Conservation (phyloP, 331 rosid species). For the Dryas integrifolia region DNA sequence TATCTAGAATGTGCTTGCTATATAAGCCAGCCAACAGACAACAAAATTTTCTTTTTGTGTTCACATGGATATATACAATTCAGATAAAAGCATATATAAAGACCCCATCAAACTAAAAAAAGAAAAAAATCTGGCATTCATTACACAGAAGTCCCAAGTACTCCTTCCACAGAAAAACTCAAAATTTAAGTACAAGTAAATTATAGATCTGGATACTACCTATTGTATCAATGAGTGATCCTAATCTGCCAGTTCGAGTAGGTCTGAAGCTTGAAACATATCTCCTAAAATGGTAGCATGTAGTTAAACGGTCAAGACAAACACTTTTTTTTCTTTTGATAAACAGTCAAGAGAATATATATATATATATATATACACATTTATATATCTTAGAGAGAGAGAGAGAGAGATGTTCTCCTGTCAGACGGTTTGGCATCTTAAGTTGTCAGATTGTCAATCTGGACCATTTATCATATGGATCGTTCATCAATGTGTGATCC, state of each 20-base stretch:
- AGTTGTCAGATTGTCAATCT: not conserved
- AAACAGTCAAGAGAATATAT: not conserved
- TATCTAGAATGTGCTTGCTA: not conserved
- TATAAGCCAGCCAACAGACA: not conserved
- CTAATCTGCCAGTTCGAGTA: conserved; percentile 60
- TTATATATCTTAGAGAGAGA: not conserved
- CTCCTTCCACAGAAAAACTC: not conserved
- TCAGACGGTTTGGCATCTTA: not conserved
- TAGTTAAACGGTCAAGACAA: conserved; percentile 15
- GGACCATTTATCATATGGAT: not conserved
- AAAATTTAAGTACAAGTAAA: conserved; percentile 15
- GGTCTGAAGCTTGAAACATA: conserved; percentile 73
- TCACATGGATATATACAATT: not conserved
- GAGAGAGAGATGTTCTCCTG: not conserved
- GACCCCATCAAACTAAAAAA: not conserved
- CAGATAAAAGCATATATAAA: not conserved
- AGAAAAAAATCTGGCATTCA: not conserved
- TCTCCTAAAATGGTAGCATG: conserved; percentile 59
- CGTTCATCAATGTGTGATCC: not conserved
- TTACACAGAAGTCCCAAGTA: not conserved
- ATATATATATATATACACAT: not conserved
- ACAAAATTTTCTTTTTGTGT: not conserved
- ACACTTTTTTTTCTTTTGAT: not conserved
- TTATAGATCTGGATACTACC: conserved; percentile 46
- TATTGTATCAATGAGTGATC: conserved; percentile 54